Percentiles rank a stretch among this genome's conserved stretches.
phyloP scores from a whole-genome alignment of 1,284 basidiomycete species.

The Tilletiaria anomala region DNA sequence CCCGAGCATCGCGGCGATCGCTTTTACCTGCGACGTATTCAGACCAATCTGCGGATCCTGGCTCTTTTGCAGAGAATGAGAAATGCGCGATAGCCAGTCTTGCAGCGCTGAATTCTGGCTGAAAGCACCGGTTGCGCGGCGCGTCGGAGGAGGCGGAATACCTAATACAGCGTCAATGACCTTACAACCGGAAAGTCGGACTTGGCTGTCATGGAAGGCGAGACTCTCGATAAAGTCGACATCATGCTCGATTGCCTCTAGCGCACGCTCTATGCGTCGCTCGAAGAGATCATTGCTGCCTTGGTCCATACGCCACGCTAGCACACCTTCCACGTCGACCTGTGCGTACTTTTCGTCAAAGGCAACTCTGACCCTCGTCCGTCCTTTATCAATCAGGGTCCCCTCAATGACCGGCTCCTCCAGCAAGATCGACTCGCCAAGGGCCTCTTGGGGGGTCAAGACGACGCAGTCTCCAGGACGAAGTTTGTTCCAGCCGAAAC shows the following conservation, averaged over 20 bases:
- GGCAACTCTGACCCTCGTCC: constrained; percentile 18
- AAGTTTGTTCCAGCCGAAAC: constrained; percentile 3
- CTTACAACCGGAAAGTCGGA: constrained; percentile 19
- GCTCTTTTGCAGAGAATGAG: constrained; percentile 24
- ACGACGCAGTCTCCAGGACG: constrained; percentile 2
- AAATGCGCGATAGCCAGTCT: constrained; percentile 47
- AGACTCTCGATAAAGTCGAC: constrained; percentile 41
- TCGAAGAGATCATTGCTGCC: constrained; percentile 55
- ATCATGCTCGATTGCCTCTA: constrained; percentile 51
- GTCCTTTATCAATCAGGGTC: constrained; percentile 13
- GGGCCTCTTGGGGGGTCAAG: constrained; percentile 7
- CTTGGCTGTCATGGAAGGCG: constrained; percentile 13
- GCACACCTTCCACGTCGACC: no score
- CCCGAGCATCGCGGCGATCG: constrained; percentile 72
- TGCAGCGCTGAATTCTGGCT: constrained; percentile 55
- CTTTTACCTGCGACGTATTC: constrained; percentile 64
- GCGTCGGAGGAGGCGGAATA: constrained; percentile 52
- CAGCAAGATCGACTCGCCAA: not conserved
- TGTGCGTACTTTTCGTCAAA: no score
- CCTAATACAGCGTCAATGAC: constrained; percentile 39
- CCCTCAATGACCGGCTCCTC: constrained; percentile 3
- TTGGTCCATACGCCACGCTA: constrained; percentile 55
- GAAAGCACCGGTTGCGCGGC: constrained; percentile 46
- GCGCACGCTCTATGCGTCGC: constrained; percentile 56
- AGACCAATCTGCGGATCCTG: constrained; percentile 58